Evolutionary conservation across 345 rosid species (phyloP), one percentile per base, ranked within the genome.

Genomic region (Adansonia digitata): DNA sequence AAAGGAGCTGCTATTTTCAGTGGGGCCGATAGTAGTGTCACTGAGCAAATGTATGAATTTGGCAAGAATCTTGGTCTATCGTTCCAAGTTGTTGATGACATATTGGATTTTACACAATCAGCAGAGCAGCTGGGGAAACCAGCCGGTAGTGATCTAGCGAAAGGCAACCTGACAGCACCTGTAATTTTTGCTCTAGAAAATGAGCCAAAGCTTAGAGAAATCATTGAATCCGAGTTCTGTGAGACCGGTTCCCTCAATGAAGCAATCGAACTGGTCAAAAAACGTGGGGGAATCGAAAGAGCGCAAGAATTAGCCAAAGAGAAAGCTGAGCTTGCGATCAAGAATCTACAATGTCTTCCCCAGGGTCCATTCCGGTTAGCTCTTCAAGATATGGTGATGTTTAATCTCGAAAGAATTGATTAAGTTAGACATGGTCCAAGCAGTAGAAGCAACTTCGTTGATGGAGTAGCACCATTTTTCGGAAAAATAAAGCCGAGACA

Each of bases 61-160:
- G 98, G 98, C 5, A 93, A 79, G 85, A 95, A 93, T 82, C 91
- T 95, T 7, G 99, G 99, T 18, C 82, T 93, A n/a, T 90, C 98
- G 45, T 95, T 91, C 76, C 98, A 93, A 82, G 91, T 95, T 14
- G 93, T 90, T 9, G 98, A 93, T 70, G 99, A 91, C 87, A 89
- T 95, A 79, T 53, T 95, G 79, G 99, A 95, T 81, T 95, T 95
- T 53, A 93, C 99, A 43, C 93, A 93, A 77, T 88, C 99, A 0
- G 85, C 97, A 0, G 94, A 91, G 87, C 97, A 91, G 87, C 85
- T 91, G 56, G 98, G 99, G 75, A 95, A 93, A 83, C 98, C 98
- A 11, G 90, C 94, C 0, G 99, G 90, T 17, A 89, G 87, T 76
- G 98, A 95, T 83, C 78, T 95, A 24, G 97, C 83, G 3, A 89